These are phyloP conservation scores for Brettanomyces anomalus DNA, from an alignment of 805 yeast species.

Conservation along the genomic window DNA sequence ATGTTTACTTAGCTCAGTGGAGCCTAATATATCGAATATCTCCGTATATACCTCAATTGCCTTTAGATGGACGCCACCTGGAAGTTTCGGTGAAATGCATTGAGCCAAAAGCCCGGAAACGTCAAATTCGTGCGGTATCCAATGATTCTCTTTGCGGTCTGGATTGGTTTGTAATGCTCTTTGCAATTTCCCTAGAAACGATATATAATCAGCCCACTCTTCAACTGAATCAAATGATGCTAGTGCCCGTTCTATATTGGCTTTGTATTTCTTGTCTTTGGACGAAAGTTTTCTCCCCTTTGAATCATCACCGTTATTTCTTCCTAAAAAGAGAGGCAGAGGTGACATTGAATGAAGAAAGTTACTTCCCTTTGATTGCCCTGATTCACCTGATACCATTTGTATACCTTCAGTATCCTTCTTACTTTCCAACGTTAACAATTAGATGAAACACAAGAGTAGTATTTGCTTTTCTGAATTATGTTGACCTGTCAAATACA, in stretches of 20 bases:
- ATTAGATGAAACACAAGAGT: no score
- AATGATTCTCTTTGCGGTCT: slow-evolving; percentile 31
- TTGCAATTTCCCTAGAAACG: slow-evolving; percentile 71
- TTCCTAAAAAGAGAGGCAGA: slow-evolving; percentile 17
- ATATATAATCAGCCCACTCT: slow-evolving; percentile 98
- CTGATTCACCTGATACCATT: neutral
- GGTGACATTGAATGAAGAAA: slow-evolving; percentile 23
- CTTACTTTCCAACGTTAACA: neutral
- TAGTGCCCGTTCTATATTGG: slow-evolving; percentile 66
- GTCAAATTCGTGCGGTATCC: slow-evolving; percentile 59
- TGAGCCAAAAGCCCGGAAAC: slow-evolving; percentile 67
- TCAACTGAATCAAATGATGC: slow-evolving; percentile 69
- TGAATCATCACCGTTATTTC: slow-evolving; percentile 8
- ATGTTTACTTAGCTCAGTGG: slow-evolving; percentile 42
- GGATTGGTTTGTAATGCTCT: slow-evolving; percentile 55
- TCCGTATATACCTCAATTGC: slow-evolving; percentile 67
- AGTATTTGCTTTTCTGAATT: no score
- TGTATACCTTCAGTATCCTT: neutral
- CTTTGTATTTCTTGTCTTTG: slow-evolving; percentile 58
- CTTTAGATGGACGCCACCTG: slow-evolving; percentile 94
- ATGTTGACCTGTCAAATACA: no score
- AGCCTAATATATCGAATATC: slow-evolving; percentile 58
- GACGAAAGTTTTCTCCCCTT: slow-evolving; percentile 33
- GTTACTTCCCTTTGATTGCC: slow-evolving; percentile 12
- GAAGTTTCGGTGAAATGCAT: slow-evolving; percentile 73